A percentile compares a stretch with the other conserved stretches of the same genome.
Conservation (phyloP, 179 eudicot genomes). For the Patellifolia procumbens region DNA sequence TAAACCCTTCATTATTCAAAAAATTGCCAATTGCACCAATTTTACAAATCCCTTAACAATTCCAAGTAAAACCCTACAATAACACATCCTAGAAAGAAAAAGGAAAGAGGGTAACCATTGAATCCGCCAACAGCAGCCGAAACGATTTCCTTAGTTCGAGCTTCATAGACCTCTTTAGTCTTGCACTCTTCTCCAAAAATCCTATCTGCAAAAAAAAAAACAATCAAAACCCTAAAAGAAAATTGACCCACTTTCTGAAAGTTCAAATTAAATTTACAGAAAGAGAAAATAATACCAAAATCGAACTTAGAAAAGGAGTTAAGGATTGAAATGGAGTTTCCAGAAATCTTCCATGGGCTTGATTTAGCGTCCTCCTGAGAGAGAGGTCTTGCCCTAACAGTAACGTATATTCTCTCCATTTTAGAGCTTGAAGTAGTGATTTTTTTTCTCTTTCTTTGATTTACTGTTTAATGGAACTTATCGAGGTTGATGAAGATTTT, state of each 20-base stretch:
- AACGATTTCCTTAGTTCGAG: constrained; percentile 76
- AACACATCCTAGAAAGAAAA: background rate
- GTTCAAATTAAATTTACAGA: background rate
- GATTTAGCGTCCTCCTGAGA: constrained; percentile 71
- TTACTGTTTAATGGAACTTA: background rate
- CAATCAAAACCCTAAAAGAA: constrained; percentile 15
- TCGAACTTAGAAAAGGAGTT: constrained; percentile 64
- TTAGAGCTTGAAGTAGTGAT: background rate
- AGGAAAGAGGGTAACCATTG: constrained; percentile 48
- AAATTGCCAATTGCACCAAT: background rate
- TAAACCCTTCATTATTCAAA: background rate
- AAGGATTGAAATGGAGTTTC: constrained; percentile 55
- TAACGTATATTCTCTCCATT: constrained; percentile 89
- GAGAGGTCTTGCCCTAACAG: constrained; percentile 82
- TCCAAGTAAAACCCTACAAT: background rate
- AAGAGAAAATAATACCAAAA: constrained; percentile 50
- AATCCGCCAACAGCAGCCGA: constrained; percentile 87
- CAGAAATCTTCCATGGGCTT: constrained; percentile 84
- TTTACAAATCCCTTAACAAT: no score
- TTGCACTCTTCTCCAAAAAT: constrained; percentile 74
- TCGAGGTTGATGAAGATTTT: background rate
- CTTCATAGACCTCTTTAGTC: constrained; percentile 70
- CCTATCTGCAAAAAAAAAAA: constrained; percentile 44
- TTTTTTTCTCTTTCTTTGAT: background rate
- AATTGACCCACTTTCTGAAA: background rate